Percentiles rank a stretch among this genome's conserved stretches.
phyloP scores from a whole-genome alignment of 257 asterid genomes.

The Cynanchum wilfordii region DNA sequence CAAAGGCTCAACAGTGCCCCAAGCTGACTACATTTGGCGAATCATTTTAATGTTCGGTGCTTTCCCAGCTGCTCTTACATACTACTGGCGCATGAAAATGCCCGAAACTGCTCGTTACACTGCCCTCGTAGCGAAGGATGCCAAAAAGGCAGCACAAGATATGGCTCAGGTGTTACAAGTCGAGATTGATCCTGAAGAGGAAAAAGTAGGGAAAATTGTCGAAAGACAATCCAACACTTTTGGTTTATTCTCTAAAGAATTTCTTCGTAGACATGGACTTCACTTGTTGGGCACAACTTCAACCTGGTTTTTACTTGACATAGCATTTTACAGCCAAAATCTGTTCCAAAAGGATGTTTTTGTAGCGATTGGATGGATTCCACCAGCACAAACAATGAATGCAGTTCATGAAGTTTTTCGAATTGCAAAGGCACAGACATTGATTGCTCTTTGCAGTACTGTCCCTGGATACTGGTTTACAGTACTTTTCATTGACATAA shows the following conservation, averaged over 20 bases:
- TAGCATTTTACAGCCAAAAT: constrained; percentile 40
- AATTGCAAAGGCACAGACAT: constrained; percentile 38
- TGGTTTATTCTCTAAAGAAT: constrained; percentile 29
- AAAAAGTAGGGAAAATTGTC: constrained; percentile 12
- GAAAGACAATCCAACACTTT: constrained; percentile 7
- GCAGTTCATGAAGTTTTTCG: constrained; percentile 34
- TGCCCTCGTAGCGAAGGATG: constrained; percentile 33
- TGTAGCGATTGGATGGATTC: constrained; percentile 36
- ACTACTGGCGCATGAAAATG: constrained; percentile 52
- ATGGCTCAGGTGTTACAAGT: constrained; percentile 36
- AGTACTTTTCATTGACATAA: constrained; percentile 32
- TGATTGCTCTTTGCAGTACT: constrained; percentile 41
- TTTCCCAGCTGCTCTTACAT: constrained; percentile 34
- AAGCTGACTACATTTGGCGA: constrained; percentile 40
- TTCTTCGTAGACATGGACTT: constrained; percentile 36
- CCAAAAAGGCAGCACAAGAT: constrained; percentile 35
- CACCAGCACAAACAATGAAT: constrained; percentile 29
- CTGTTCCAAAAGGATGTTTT: constrained; percentile 44
- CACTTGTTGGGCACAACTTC: constrained; percentile 37
- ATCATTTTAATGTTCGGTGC: constrained; percentile 41
- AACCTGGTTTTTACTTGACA: constrained; percentile 39
- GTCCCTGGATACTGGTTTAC: constrained; percentile 57
- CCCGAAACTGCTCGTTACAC: constrained; percentile 51
- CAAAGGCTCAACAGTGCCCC: constrained; percentile 16
- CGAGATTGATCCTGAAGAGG: constrained; percentile 34